phyloP scores from a whole-genome alignment of 176 grass and related monocot species.

The Neostapfia colusana region DNA sequence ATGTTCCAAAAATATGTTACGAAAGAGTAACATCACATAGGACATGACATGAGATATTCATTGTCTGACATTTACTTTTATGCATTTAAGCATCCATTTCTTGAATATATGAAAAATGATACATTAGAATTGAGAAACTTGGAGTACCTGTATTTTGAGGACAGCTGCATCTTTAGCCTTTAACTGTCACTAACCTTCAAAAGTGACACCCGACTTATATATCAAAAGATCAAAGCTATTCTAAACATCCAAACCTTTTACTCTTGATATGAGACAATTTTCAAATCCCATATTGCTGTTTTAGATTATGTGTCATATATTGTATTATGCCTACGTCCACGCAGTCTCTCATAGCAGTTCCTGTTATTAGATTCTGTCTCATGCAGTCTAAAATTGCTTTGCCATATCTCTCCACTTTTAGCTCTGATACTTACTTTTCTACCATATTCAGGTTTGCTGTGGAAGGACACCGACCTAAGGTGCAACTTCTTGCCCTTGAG shows the following conservation, averaged over 20 bases:
- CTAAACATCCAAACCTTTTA: neutral
- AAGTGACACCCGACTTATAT: neutral
- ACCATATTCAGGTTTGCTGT: constrained; percentile 74
- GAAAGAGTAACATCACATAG: constrained; percentile 29
- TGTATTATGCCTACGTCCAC: neutral
- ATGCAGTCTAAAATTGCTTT: too few relatives aligned
- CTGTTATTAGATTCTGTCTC: too few relatives aligned
- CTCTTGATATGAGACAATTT: neutral
- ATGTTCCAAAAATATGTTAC: constrained; percentile 4
- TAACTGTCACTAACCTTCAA: constrained; percentile 4
- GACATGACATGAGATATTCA: constrained; percentile 2
- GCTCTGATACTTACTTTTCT: constrained; percentile 32
- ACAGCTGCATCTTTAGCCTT: constrained; percentile 1
- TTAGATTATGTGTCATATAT: constrained; percentile 20
- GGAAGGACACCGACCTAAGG: constrained; percentile 59
- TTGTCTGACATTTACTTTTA: constrained; percentile 11
- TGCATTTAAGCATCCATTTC: neutral
- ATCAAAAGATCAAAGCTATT: constrained; percentile 2
- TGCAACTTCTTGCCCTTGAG: constrained; percentile 77
- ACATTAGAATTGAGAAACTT: constrained; percentile 13
- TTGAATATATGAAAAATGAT: constrained; percentile 15
- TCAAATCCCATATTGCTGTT: neutral
- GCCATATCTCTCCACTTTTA: constrained; percentile 1
- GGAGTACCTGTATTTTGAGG: constrained; percentile 12
- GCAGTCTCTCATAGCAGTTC: constrained; percentile 3